A percentile compares a stretch with the other conserved stretches of the same genome.
Conservation (phyloP, 129 eudicot species). For the Pseudognaphalium luteoalbum region DNA sequence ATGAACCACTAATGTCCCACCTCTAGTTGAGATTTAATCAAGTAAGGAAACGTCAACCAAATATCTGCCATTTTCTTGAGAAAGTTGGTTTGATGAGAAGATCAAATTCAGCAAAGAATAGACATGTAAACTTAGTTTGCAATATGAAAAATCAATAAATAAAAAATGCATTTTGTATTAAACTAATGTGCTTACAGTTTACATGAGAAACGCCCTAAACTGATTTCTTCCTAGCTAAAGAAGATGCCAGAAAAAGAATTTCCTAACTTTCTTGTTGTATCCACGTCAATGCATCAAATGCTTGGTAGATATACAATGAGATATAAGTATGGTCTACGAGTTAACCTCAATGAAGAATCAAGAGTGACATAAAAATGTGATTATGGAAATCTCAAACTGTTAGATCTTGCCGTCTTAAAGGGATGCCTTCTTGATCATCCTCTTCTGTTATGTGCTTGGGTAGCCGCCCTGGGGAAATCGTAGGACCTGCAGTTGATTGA, state of each 20-base stretch:
- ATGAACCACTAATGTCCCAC: background rate
- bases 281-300: constrained; percentile 17
- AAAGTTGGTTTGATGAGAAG: background rate
- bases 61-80: background rate
- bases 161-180: constrained; percentile 28
- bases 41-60: background rate
- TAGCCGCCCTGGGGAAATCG: constrained; percentile 33
- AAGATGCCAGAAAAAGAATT: constrained; percentile 18
- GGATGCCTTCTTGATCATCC: constrained; percentile 74
- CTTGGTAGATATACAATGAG: constrained; percentile 8
- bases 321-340: constrained; percentile 4
- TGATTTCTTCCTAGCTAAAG: constrained; percentile 29
- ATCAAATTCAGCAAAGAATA: background rate
- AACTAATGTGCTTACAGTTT: constrained; percentile 30
- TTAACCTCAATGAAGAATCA: constrained; percentile 16
- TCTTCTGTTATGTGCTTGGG: constrained; percentile 44
- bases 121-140: constrained; percentile 2
- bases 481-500: constrained; percentile 40
- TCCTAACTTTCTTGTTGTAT: constrained; percentile 20
- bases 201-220: constrained; percentile 29
- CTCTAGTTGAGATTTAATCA: background rate
- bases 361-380: constrained; percentile 24
- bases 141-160: background rate
- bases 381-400: constrained; percentile 39
- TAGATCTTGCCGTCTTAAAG: constrained; percentile 70